phyloP scores from a whole-genome alignment of 345 rosid species.

The Eucalyptus cladocalyx region DNA sequence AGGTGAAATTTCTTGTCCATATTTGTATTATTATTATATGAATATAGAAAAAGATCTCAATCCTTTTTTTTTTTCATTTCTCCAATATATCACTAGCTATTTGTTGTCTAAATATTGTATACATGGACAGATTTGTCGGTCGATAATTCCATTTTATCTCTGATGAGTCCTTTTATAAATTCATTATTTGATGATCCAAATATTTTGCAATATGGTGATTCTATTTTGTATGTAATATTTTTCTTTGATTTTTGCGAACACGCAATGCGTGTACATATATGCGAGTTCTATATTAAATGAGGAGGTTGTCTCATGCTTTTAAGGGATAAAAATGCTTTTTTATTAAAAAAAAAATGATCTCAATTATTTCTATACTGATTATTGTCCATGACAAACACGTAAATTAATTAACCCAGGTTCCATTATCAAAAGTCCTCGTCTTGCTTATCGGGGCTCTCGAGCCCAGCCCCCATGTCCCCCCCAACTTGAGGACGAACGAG shows the following conservation, averaged over 20 bases:
- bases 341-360: neutral
- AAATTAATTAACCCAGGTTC: neutral
- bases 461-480: neutral
- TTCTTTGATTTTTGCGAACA: neutral
- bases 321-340: neutral
- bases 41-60: neutral
- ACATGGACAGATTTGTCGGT: neutral
- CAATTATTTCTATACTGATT: neutral
- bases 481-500: no score
- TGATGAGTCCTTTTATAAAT: neutral
- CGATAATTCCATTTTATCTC: neutral
- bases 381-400: neutral
- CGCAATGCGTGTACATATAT: neutral
- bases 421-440: no score
- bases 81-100: neutral
- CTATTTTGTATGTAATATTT: no score
- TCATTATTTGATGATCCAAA: neutral
- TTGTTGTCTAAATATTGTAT: neutral
- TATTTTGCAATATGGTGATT: neutral
- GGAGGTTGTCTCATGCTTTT: neutral
- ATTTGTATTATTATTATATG: neutral
- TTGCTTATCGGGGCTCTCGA: neutral
- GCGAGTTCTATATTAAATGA: neutral
- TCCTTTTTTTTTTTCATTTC: neutral
- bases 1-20: neutral